These are phyloP conservation scores for Luzula sylvatica DNA, from an alignment of 176 grass and related monocot species.

Conservation along the genomic window DNA sequence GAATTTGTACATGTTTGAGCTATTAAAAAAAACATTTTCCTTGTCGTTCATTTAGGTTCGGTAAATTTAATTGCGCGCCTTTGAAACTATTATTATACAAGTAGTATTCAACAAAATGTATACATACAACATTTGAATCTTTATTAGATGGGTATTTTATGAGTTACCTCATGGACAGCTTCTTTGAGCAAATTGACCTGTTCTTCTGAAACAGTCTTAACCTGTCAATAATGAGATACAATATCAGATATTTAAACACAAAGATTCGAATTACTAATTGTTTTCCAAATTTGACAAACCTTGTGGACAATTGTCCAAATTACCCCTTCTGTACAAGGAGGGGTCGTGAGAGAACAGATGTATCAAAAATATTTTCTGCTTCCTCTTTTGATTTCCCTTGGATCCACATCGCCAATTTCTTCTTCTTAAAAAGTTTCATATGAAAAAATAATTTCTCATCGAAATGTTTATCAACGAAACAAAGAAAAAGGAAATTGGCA, in stretches of 20 bases:
- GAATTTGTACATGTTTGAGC: too few species aligned
- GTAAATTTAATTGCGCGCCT: too few species aligned
- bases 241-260: background rate
- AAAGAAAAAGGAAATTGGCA: background rate
- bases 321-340: conserved; percentile 56
- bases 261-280: background rate
- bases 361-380: conserved; percentile 64
- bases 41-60: too few species aligned
- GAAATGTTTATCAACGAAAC: background rate
- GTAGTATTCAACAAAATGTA: background rate
- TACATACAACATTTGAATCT: background rate
- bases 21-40: background rate
- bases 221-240: background rate
- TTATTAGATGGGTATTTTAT: background rate
- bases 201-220: background rate
- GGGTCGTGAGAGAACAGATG: conserved; percentile 70
- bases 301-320: conserved; percentile 12
- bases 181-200: conserved; percentile 15
- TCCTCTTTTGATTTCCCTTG: conserved; percentile 10
- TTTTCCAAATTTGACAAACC: background rate
- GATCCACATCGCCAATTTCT: conserved; percentile 33
- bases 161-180: conserved; percentile 15
- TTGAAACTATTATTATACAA: background rate
- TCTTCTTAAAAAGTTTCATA: conserved; percentile 15
- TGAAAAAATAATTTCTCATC: background rate